phyloP scores from a whole-genome alignment of 2,329 filamentous ascomycete species.

The Fusarium pseudocircinatum region DNA sequence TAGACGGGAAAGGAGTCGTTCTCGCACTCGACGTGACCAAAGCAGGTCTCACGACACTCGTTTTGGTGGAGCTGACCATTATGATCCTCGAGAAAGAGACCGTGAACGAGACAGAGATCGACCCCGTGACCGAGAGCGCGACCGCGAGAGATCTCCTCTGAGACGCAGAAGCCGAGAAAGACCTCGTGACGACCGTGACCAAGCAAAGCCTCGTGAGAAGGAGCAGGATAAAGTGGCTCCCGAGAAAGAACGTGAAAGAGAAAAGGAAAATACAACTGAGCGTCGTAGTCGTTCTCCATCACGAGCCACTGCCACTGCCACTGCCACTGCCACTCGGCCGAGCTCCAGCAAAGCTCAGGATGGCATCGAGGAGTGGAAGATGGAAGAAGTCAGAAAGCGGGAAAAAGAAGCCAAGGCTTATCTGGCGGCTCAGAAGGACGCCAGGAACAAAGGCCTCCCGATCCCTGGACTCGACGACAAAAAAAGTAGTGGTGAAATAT shows the following conservation, averaged over 20 bases:
- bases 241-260: slow-evolving; percentile 5
- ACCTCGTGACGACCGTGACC: slow-evolving; percentile 35
- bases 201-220: slow-evolving; percentile 35
- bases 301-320: slow-evolving; percentile 49
- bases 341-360: slow-evolving; percentile 56
- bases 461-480: slow-evolving; percentile 67
- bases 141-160: slow-evolving; percentile 31
- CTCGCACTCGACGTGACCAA: slow-evolving; percentile 44
- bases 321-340: slow-evolving; percentile 50
- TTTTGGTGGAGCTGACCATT: slow-evolving; percentile 43
- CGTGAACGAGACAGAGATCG: slow-evolving; percentile 38
- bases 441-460: slow-evolving; percentile 66
- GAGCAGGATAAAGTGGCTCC: slow-evolving; percentile 28
- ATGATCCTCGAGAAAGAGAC: slow-evolving; percentile 48
- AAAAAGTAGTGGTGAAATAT: slow-evolving; percentile 57
- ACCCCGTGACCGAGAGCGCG: slow-evolving; percentile 33
- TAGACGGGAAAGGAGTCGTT: slow-evolving; percentile 48
- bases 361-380: slow-evolving; percentile 67
- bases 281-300: slow-evolving; percentile 59
- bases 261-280: slow-evolving; percentile 43
- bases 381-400: slow-evolving; percentile 68
- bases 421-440: slow-evolving; percentile 69
- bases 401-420: slow-evolving; percentile 73
- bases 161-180: slow-evolving; percentile 44
- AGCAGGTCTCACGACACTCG: slow-evolving; percentile 44